A percentile compares a stretch with the other conserved stretches of the same genome.
These are phyloP conservation scores for Coemansia sp. DNA, from an alignment of 192 early-diverging fungal species.

Conservation along the genomic window DNA sequence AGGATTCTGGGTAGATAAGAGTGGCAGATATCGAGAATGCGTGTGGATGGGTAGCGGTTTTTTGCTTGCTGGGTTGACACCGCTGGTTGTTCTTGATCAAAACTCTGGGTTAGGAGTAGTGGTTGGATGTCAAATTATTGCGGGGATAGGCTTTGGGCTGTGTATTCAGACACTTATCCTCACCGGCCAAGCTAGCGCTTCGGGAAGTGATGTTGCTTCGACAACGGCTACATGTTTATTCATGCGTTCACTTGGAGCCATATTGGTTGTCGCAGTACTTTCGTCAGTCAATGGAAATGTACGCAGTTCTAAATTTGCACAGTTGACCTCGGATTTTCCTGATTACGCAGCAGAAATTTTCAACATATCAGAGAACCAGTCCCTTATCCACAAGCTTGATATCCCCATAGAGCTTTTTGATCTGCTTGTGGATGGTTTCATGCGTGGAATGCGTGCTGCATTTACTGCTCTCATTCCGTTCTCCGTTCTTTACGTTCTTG, in stretches of 20 bases:
- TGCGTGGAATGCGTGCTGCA: conserved; percentile 39
- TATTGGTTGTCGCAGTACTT: conserved; percentile 58
- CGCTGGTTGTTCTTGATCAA: conserved; percentile 57
- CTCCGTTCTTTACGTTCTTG: conserved; percentile 24
- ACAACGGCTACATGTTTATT: conserved; percentile 66
- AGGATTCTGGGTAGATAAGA: conserved; percentile 60
- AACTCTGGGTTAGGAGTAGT: conserved; percentile 51
- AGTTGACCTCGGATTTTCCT: conserved; percentile 34
- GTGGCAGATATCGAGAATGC: conserved; percentile 61
- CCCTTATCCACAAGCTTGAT: conserved; percentile 34
- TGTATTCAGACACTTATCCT: conserved; percentile 72
- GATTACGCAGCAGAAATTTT: conserved; percentile 22
- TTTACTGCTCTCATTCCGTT: conserved; percentile 45
- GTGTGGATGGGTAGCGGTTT: conserved; percentile 65
- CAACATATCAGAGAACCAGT: conserved; percentile 23
- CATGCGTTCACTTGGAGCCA: conserved; percentile 61
- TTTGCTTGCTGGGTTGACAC: conserved; percentile 58
- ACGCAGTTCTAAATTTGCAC: conserved; percentile 24
- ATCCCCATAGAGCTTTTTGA: conserved; percentile 28
- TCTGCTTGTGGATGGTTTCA: conserved; percentile 33
- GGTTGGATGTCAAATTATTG: conserved; percentile 65
- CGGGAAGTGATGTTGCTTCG: conserved; percentile 58
- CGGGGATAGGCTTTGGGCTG: conserved; percentile 72
- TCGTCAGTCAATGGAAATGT: conserved; percentile 64
- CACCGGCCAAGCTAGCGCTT: conserved; percentile 65